Base-by-base conservation (phyloP, 2,329 filamentous ascomycete species). In the Ceratocystis smalleyi region DNA sequence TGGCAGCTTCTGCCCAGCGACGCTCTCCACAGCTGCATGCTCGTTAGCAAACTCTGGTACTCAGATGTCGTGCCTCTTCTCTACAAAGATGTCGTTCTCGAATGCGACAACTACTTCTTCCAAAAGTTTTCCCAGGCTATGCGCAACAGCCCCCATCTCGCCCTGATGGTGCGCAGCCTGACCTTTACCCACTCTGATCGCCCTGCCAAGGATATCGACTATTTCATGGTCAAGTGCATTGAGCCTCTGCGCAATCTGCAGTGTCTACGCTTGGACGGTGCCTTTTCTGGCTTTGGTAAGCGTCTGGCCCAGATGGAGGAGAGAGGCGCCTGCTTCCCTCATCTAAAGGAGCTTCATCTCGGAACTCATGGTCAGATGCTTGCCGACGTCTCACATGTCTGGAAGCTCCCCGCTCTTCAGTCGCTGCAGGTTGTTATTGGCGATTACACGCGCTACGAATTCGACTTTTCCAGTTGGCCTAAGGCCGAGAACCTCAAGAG, bases 71-170 rank as follows among this genome's bases (percentile, higher is more conserved):
- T 57, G 45, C 64, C 61, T 22, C 61, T 60, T 32, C 64, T 66
- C 43, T 66, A 66, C 57, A 35, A 63, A 24, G 24, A 62, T 7
- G 57, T 66, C 24, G 43, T 49, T n/a, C 61, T 66, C 12, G 35
- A 63, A 45, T 63, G 54, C 24, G 64, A 66, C 32, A 55, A 63
- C 61, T 66, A 66, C 49, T 66, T 63, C 30, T 45, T 63, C 19
- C 64, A 66, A 63, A 66, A 66, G 61, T 63, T 66, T 61, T 61
- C 61, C 5, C 32, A 61, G 30, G 47, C 64, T 15, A 49, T 66
- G n/a, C 61, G 55, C n/a, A 55, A 24, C 30, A 63, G 59, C 61
- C 64, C 64, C 12, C 27, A 54, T 7, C 47, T 66, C 8, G 57
- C 64, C 24, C 45, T 12, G 19, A 22, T 63, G 24, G 64, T 66